Conservation (phyloP, 225 moss, liverwort and hornwort species). For the Anthoceros angustus region DNA sequence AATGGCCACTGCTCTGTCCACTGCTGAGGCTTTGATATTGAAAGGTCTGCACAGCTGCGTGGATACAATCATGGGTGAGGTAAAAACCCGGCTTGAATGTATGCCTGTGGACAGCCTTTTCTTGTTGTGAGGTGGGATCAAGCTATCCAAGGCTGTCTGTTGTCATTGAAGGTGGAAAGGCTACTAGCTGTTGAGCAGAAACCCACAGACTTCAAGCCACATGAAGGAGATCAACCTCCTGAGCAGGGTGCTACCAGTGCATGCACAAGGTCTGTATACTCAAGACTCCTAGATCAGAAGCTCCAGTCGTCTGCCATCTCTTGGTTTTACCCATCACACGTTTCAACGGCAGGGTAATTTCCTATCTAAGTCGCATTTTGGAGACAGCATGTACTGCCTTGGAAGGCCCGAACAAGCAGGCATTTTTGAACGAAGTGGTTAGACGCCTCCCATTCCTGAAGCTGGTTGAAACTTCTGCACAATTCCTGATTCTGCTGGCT, state of each 20-base stretch:
- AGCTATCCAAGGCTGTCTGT: neutral
- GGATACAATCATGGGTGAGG: slow-evolving; percentile 66
- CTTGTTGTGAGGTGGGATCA: neutral
- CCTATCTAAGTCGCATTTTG: slow-evolving; percentile 68
- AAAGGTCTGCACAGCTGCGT: slow-evolving; percentile 60
- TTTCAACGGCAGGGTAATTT: slow-evolving; percentile 41
- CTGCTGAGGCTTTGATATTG: slow-evolving; percentile 57
- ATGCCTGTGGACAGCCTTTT: neutral
- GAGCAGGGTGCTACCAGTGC: slow-evolving; percentile 74
- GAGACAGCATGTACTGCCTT: slow-evolving; percentile 55
- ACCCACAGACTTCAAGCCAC: slow-evolving; percentile 51
- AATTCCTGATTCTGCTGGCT: neutral
- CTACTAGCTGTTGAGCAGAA: slow-evolving; percentile 63
- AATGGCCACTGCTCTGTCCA: slow-evolving; percentile 58
- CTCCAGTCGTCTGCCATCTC: neutral
- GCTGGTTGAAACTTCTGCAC: no score
- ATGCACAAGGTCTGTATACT: slow-evolving; percentile 45
- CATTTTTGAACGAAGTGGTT: slow-evolving; percentile 91
- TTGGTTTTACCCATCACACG: neutral
- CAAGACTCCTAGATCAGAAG: neutral
- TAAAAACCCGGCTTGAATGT: neutral
- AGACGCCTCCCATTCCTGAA: neutral
- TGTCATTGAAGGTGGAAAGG: slow-evolving; percentile 52
- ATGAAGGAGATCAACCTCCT: slow-evolving; percentile 52
- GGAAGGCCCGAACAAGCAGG: slow-evolving; percentile 91